Evolutionary conservation across 352 stramenopile species (phyloP).

Genomic region (Globisporangium takayamanum): DNA sequence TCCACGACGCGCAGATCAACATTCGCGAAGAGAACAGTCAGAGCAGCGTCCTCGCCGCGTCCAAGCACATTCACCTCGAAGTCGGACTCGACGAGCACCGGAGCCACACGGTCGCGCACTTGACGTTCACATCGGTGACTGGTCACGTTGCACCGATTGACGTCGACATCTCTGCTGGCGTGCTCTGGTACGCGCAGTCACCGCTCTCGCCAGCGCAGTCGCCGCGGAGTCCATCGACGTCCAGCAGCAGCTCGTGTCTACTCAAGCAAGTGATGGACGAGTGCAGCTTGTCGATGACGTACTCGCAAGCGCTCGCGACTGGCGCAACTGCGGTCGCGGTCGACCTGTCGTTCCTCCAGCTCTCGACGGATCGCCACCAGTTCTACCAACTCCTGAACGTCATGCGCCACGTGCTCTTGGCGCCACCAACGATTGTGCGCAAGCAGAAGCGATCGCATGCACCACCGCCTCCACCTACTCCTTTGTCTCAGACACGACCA

Average conservation of each 20-base stretch:
- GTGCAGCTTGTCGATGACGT: conserved; percentile 55
- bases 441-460: conserved; percentile 12
- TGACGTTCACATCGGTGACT: conserved; percentile 65
- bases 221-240: conserved; percentile 6
- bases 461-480: conserved; percentile 2
- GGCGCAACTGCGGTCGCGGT: conserved; percentile 43
- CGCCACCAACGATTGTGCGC: conserved; percentile 39
- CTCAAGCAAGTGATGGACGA: conserved; percentile 78
- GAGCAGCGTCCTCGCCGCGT: conserved; percentile 64
- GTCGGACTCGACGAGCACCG: conserved; percentile 41
- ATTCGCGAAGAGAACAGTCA: conserved; percentile 56
- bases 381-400: conserved; percentile 84
- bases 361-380: conserved; percentile 69
- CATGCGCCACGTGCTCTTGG: conserved; percentile 62
- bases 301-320: conserved; percentile 37
- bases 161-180: conserved; percentile 61
- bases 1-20: conserved; percentile 78
- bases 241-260: conserved; percentile 20
- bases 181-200: conserved; percentile 63
- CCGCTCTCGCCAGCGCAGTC: conserved; percentile 4
- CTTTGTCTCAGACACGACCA: background rate
- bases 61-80: conserved; percentile 74
- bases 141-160: conserved; percentile 67
- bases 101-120: conserved; percentile 43
- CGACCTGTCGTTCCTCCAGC: conserved; percentile 63